Conservation (phyloP, 2,329 filamentous ascomycete genomes). For the Pezicula neosporulosa region DNA sequence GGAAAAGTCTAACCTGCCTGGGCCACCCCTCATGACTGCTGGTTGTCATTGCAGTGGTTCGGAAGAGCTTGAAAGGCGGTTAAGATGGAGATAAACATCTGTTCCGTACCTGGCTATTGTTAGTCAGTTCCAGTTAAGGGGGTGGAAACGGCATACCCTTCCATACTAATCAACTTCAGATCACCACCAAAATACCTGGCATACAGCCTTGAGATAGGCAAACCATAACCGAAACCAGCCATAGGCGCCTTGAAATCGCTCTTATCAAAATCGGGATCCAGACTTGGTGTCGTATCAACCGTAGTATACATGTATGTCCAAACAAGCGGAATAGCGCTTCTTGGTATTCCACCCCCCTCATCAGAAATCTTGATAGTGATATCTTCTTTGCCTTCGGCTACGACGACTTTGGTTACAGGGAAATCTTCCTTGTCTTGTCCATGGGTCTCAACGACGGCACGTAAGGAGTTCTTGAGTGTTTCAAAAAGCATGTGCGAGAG, state of each 20-base stretch:
- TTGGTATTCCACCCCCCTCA: slow-evolving; percentile 91
- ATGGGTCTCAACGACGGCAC: slow-evolving; percentile 93
- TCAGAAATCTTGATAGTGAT: slow-evolving; percentile 99
- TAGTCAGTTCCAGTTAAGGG: background rate
- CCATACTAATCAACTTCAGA: slow-evolving; percentile 97
- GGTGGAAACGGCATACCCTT: slow-evolving; percentile 65
- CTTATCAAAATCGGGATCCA: slow-evolving; percentile 98
- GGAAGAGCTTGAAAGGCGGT: slow-evolving; percentile 89
- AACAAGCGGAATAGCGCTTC: slow-evolving; percentile 91
- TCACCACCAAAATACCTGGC: slow-evolving; percentile 97
- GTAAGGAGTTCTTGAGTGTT: slow-evolving; percentile 95
- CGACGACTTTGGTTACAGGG: slow-evolving; percentile 94
- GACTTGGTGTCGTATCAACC: slow-evolving; percentile 88
- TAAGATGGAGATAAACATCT: slow-evolving; percentile 96
- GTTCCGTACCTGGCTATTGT: slow-evolving; percentile 75
- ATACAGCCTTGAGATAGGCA: slow-evolving; percentile 92
- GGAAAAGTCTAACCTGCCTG: slow-evolving; percentile 36
- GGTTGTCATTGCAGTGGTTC: slow-evolving; percentile 89
- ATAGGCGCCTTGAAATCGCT: slow-evolving; percentile 99
- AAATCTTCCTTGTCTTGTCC: slow-evolving; percentile 95
- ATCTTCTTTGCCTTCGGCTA: slow-evolving; percentile 96
- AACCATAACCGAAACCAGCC: slow-evolving; percentile 97
- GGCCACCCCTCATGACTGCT: slow-evolving; percentile 79
- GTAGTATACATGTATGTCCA: slow-evolving; percentile 99
- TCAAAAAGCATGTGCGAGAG: slow-evolving; percentile 99